These are phyloP conservation scores for Phialophora expanda DNA, from an alignment of 2,329 filamentous ascomycete species.

Conservation along the genomic window DNA sequence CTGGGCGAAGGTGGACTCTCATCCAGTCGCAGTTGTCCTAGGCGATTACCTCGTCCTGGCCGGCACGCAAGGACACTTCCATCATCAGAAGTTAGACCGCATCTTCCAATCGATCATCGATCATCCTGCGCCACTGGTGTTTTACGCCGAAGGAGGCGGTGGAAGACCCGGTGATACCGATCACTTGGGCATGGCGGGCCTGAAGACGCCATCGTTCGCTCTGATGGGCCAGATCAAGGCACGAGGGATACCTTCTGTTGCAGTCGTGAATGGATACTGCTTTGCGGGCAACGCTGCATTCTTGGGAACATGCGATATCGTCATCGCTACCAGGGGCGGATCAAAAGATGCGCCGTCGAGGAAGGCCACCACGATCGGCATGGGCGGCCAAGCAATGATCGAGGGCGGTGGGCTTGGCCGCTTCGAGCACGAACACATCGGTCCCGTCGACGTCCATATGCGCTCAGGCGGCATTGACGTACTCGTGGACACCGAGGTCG, in stretches of 20 bases:
- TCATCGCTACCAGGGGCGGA: constrained; percentile 32
- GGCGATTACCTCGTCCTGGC: constrained; percentile 34
- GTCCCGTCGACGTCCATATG: constrained; percentile 34
- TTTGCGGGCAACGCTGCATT: constrained; percentile 36
- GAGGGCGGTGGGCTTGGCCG: constrained; percentile 33
- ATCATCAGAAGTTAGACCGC: constrained; percentile 34
- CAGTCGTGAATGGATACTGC: constrained; percentile 35
- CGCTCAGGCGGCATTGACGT: constrained; percentile 35
- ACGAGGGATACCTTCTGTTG: constrained; percentile 33
- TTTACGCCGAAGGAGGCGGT: constrained; percentile 35
- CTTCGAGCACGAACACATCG: constrained; percentile 34
- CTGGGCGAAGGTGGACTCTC: constrained; percentile 34
- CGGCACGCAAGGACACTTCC: constrained; percentile 34
- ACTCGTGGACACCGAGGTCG: constrained; percentile 34
- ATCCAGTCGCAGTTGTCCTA: constrained; percentile 33
- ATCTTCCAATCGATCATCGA: constrained; percentile 36
- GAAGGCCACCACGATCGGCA: constrained; percentile 35
- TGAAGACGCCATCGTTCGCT: constrained; percentile 34
- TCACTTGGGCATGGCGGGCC: constrained; percentile 30
- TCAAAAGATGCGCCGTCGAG: constrained; percentile 30
- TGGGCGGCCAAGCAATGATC: constrained; percentile 36
- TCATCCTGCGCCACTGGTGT: constrained; percentile 33
- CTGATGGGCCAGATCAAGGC: constrained; percentile 34
- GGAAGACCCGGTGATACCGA: constrained; percentile 34
- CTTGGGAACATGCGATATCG: constrained; percentile 33